These are phyloP conservation scores for Diospyros kaki DNA, from an alignment of 148 eudicot species.

Conservation along the genomic window DNA sequence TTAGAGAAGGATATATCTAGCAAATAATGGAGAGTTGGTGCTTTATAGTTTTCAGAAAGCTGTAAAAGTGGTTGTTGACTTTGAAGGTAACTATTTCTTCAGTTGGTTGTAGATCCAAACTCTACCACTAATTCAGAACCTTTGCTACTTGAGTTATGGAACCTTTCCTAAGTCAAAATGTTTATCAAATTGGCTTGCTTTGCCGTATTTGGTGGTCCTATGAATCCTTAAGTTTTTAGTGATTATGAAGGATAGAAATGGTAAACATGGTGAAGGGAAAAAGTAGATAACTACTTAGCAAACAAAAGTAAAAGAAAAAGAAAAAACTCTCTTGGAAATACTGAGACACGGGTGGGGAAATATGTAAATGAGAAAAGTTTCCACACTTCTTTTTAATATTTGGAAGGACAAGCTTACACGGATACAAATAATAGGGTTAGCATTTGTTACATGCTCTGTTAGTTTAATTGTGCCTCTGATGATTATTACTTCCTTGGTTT, in stretches of 20 bases:
- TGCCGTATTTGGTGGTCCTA: neutral
- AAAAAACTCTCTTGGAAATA: too few species aligned
- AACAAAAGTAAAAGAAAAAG: too few species aligned
- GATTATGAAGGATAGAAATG: neutral
- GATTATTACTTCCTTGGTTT: neutral
- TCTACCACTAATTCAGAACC: neutral
- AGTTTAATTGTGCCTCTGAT: neutral
- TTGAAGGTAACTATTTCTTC: neutral
- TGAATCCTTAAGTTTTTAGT: neutral
- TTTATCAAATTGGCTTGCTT: constrained; percentile 1
- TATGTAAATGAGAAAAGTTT: neutral
- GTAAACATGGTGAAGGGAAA: neutral
- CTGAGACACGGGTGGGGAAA: neutral
- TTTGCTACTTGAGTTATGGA: too few species aligned
- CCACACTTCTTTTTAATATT: neutral
- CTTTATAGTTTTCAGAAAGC: constrained; percentile 5
- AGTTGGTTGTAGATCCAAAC: neutral
- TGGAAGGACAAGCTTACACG: neutral
- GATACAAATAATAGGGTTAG: neutral
- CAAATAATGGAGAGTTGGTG: neutral
- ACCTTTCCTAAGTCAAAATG: neutral
- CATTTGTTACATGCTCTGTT: neutral
- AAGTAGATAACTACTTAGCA: neutral
- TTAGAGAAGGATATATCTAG: neutral
- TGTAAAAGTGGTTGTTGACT: neutral